These are phyloP conservation scores for Parathielavia appendiculata DNA, from an alignment of 495 filamentous ascomycete genomes.

Conservation along the genomic window DNA sequence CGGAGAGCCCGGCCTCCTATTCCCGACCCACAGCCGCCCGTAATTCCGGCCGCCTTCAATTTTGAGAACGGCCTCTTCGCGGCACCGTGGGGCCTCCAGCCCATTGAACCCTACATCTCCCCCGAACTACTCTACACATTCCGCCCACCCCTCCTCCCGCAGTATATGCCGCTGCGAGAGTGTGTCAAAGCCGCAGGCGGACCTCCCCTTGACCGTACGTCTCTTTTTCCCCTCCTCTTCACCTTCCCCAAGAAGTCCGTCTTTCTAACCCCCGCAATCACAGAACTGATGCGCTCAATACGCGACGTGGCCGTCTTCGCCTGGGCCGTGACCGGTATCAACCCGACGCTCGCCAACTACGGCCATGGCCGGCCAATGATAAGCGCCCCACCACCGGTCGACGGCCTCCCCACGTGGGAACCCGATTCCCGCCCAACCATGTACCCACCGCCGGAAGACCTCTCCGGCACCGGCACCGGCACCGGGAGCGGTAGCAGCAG, in stretches of 20 bases:
- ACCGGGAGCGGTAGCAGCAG: neutral
- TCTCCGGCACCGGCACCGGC: neutral
- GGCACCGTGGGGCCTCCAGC: conserved; percentile 68
- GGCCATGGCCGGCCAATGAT: conserved; percentile 56
- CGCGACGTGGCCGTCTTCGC: conserved; percentile 81
- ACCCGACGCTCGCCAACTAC: conserved; percentile 64
- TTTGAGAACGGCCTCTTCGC: conserved; percentile 68
- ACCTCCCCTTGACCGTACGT: conserved; percentile 45
- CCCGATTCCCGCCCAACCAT: conserved; percentile 21
- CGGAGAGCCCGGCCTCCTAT: conserved; percentile 69
- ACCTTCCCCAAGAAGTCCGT: neutral
- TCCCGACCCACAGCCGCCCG: conserved; percentile 48
- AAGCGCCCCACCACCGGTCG: conserved; percentile 55
- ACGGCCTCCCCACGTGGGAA: conserved; percentile 54
- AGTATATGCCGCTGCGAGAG: conserved; percentile 43
- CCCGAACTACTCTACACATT: conserved; percentile 41
- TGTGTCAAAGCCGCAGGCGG: conserved; percentile 45
- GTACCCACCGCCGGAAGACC: conserved; percentile 8
- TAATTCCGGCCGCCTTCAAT: conserved; percentile 42
- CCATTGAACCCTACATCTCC: conserved; percentile 43
- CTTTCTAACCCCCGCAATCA: neutral
- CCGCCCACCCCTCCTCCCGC: conserved; percentile 38
- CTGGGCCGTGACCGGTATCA: conserved; percentile 77
- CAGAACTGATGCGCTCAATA: conserved; percentile 69
- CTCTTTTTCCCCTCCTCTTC: neutral